A percentile compares a stretch with the other conserved stretches of the same genome.
Conservation (phyloP, 208 protist species). For the Strigomonas oncopelti region DNA sequence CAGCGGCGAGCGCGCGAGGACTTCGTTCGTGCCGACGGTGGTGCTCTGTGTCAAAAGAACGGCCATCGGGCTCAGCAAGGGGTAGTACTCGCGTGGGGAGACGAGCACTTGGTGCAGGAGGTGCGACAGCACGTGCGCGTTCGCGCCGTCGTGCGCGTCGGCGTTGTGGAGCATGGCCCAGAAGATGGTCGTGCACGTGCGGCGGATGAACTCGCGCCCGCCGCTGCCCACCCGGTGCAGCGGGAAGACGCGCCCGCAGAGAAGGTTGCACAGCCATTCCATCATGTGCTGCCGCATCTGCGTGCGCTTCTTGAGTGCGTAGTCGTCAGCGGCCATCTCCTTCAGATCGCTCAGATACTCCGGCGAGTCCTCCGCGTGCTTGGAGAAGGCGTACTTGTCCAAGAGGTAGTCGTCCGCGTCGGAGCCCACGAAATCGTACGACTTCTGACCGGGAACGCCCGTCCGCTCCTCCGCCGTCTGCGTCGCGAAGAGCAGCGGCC, state of each 20-base stretch:
- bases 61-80: slow-evolving; percentile 3
- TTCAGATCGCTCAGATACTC: background rate
- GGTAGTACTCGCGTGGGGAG: background rate
- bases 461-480: background rate
- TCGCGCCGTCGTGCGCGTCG: background rate
- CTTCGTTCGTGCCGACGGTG: background rate
- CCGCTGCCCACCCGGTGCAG: background rate
- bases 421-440: background rate
- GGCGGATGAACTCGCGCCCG: background rate
- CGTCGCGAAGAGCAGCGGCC: background rate
- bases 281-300: slow-evolving; percentile 2
- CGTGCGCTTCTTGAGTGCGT: background rate
- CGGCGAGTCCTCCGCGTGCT: background rate
- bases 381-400: background rate
- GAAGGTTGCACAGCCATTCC: background rate
- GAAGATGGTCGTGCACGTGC: background rate
- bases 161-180: background rate
- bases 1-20: slow-evolving; percentile 7
- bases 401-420: background rate
- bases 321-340: background rate
- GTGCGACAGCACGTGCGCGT: background rate
- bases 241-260: background rate
- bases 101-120: slow-evolving; percentile 1
- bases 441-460: background rate
- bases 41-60: slow-evolving; percentile 5